Percentiles rank a stretch among this genome's conserved stretches.
Conservation (phyloP, 352 stramenopile genomes). For the Phytophthora sp. region DNA sequence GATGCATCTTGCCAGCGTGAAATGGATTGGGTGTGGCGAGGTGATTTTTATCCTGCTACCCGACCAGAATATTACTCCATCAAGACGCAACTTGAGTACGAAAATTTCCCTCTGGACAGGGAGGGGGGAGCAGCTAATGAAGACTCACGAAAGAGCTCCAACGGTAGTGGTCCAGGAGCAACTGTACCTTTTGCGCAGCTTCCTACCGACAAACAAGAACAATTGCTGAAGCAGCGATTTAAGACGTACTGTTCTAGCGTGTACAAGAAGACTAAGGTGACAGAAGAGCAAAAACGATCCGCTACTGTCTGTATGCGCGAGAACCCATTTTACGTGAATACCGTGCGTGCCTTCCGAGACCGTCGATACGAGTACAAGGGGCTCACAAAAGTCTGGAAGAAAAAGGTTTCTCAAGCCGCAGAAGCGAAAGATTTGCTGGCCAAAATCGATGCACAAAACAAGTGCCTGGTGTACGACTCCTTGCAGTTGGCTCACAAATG, state of each 20-base stretch:
- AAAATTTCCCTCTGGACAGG: slow-evolving; percentile 72
- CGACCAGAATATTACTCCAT: slow-evolving; percentile 96
- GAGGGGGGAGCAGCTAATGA: slow-evolving; percentile 8
- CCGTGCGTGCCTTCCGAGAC: slow-evolving; percentile 98
- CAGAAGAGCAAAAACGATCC: slow-evolving; percentile 92
- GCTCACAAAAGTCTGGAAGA: slow-evolving; percentile 96
- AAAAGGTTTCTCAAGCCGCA: slow-evolving; percentile 77
- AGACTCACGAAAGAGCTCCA: slow-evolving; percentile 14
- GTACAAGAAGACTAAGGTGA: slow-evolving; percentile 98
- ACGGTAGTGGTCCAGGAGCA: neutral
- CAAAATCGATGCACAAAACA: slow-evolving; percentile 90
- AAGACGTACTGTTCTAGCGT: slow-evolving; percentile 97
- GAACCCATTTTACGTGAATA: slow-evolving; percentile 99
- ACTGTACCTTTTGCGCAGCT: slow-evolving; percentile 73
- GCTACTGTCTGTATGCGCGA: slow-evolving; percentile 99
- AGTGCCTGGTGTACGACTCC: slow-evolving; percentile 96
- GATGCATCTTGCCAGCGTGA: slow-evolving; percentile 94
- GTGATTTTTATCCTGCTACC: slow-evolving; percentile 95
- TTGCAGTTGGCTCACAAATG: slow-evolving; percentile 99
- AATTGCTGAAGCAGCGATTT: slow-evolving; percentile 80
- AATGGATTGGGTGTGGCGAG: slow-evolving; percentile 99
- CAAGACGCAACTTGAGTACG: slow-evolving; percentile 94
- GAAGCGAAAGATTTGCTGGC: slow-evolving; percentile 80
- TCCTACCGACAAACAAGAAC: slow-evolving; percentile 58
- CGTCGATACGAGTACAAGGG: slow-evolving; percentile 99